Conservation (phyloP, 176 grass and related monocot genomes). For the Oryza australiensis region DNA sequence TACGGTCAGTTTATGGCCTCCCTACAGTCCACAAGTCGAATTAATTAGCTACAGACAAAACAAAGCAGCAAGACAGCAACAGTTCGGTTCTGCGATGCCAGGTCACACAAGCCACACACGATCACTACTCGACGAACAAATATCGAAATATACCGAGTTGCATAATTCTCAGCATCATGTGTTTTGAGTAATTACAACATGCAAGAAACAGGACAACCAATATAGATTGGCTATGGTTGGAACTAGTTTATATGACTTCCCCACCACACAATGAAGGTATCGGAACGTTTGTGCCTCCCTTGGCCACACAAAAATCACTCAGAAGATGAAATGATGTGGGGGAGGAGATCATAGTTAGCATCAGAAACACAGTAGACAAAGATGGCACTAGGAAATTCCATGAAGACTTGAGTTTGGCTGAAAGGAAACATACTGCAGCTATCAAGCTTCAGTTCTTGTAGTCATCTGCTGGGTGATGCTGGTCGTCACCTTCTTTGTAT, state of each 20-base stretch:
- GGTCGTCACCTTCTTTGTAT: slow-evolving; percentile 46
- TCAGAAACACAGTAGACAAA: not conserved
- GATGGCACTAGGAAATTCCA: not conserved
- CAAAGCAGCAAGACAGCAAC: not conserved
- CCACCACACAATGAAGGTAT: not conserved
- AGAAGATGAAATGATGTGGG: not conserved
- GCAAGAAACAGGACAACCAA: not conserved
- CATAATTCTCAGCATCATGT: not conserved
- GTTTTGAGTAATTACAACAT: slow-evolving; percentile 24
- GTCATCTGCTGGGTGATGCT: slow-evolving; percentile 40
- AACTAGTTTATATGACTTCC: not conserved
- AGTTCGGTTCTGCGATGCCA: too few species aligned
- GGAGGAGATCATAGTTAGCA: not conserved
- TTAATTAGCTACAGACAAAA: not conserved
- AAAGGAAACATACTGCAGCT: not conserved
- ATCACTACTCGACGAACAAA: not conserved
- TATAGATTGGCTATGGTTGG: not conserved
- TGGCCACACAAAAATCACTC: not conserved
- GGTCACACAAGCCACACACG: not conserved
- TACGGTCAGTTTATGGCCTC: not conserved
- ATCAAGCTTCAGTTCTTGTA: slow-evolving; percentile 25
- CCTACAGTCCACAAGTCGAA: not conserved
- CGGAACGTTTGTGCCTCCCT: not conserved
- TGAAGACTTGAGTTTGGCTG: not conserved
- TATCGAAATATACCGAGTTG: not conserved